Conservation (phyloP, 768 basidiomycete genomes). For the Crucibulum laeve region DNA sequence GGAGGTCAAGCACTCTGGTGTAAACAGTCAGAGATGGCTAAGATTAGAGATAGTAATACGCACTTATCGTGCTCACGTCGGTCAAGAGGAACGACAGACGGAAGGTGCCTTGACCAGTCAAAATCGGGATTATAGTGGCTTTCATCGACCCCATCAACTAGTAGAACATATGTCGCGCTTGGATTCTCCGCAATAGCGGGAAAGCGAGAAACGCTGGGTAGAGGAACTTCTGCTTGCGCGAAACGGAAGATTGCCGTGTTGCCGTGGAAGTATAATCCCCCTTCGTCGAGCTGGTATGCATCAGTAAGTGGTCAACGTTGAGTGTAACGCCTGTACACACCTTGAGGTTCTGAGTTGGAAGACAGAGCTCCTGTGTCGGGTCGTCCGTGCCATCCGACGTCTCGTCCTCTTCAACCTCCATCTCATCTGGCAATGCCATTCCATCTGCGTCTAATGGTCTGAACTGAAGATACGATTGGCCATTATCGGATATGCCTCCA, state of each 20-base stretch:
- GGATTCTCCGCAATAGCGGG: slow-evolving; percentile 33
- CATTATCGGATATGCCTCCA: slow-evolving; percentile 20
- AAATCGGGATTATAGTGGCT: slow-evolving; percentile 39
- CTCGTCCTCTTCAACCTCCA: slow-evolving; percentile 13
- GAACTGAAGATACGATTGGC: slow-evolving; percentile 23
- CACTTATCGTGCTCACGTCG: slow-evolving; percentile 41
- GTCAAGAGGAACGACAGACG: slow-evolving; percentile 34
- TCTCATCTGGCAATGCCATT: slow-evolving; percentile 14
- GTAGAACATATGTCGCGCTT: slow-evolving; percentile 33
- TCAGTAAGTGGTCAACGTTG: not conserved
- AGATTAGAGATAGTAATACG: slow-evolving; percentile 7
- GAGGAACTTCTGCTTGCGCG: slow-evolving; percentile 17
- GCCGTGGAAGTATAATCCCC: slow-evolving; percentile 32
- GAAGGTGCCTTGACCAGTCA: slow-evolving; percentile 47
- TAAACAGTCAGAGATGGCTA: not conserved
- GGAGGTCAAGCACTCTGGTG: slow-evolving; percentile 36
- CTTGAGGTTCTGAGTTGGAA: slow-evolving; percentile 33
- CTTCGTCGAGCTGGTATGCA: slow-evolving; percentile 32
- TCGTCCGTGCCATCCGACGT: slow-evolving; percentile 5
- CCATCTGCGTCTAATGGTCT: slow-evolving; percentile 21
- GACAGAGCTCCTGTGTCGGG: slow-evolving; percentile 30
- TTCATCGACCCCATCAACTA: slow-evolving; percentile 34
- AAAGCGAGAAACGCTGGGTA: slow-evolving; percentile 26
- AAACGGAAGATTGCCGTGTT: slow-evolving; percentile 40
- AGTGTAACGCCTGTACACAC: slow-evolving; percentile 16